Conservation (phyloP, 805 yeast genomes). For the Wickerhamiella qilinensis region DNA sequence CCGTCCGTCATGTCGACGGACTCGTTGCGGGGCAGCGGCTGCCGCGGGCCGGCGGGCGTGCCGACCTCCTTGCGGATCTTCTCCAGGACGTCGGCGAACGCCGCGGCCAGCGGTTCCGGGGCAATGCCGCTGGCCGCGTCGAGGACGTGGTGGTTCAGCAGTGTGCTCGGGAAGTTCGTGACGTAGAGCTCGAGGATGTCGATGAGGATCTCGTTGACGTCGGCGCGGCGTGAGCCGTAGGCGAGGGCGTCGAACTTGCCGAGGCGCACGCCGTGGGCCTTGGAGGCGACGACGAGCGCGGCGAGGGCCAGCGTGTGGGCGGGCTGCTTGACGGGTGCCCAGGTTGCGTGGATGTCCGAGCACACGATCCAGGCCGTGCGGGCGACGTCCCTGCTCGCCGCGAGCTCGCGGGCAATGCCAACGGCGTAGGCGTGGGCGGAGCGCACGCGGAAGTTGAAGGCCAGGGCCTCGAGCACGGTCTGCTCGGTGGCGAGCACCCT, state of each 20-base stretch:
- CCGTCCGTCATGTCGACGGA: constrained; percentile 11
- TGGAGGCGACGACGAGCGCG: constrained; percentile 42
- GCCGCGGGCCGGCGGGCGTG: no score
- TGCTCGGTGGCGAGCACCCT: constrained; percentile 39
- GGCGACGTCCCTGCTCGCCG: constrained; percentile 31
- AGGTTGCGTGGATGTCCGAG: constrained; percentile 59
- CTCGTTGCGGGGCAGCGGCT: no score
- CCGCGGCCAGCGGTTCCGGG: no score
- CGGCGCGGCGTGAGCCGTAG: constrained; percentile 13
- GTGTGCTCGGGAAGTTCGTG: constrained; percentile 35
- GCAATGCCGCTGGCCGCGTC: neutral
- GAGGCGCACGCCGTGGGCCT: constrained; percentile 23
- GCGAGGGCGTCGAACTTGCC: constrained; percentile 21
- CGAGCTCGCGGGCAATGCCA: constrained; percentile 38
- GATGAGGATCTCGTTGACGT: constrained; percentile 33
- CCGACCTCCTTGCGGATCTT: no score
- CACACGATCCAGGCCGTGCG: constrained; percentile 56
- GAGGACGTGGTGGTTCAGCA: constrained; percentile 21
- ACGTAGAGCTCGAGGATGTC: constrained; percentile 47
- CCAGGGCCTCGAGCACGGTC: constrained; percentile 55
- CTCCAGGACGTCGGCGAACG: no score
- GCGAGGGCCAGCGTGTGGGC: constrained; percentile 64
- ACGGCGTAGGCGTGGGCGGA: constrained; percentile 52
- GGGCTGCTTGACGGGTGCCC: constrained; percentile 51
- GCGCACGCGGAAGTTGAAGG: constrained; percentile 64